Evolutionary conservation across 2,329 filamentous ascomycete species (phyloP).

Genomic region (Fusarium pininemorale): DNA sequence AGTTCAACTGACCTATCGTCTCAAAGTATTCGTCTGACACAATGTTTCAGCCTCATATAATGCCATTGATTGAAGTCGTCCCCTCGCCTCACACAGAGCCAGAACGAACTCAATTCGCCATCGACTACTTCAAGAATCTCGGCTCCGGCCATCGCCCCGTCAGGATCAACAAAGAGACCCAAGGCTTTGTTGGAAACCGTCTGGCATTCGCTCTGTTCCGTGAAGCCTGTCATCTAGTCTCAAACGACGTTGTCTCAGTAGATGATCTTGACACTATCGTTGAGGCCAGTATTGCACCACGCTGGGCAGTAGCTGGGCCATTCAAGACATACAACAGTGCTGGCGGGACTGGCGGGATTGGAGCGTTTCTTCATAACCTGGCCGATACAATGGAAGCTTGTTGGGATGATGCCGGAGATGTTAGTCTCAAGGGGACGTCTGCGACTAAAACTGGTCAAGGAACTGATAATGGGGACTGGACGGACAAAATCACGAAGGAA

Average conservation of each 20-base stretch:
- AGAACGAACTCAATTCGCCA: conserved; percentile 15
- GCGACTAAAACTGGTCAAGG: background rate
- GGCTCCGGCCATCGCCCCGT: conserved; percentile 27
- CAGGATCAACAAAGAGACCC: conserved; percentile 29
- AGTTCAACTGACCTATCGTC: fast-evolving
- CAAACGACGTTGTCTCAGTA: conserved; percentile 28
- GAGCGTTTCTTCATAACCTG: conserved; percentile 29
- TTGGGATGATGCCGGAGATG: conserved; percentile 20
- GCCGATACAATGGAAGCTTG: conserved; percentile 25
- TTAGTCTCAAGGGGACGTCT: conserved; percentile 15
- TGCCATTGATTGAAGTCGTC: conserved; percentile 33
- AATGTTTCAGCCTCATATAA: conserved; percentile 15
- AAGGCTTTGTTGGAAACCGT: conserved; percentile 29
- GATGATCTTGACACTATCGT: conserved; percentile 45
- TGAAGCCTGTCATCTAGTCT: conserved; percentile 23
- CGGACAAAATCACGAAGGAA: conserved; percentile 12
- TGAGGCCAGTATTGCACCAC: conserved; percentile 34
- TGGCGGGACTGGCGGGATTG: conserved; percentile 30
- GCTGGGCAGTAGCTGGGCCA: conserved; percentile 34
- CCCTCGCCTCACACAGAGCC: conserved; percentile 14
- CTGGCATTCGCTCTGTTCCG: conserved; percentile 27
- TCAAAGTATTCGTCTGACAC: background rate
- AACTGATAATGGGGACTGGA: conserved; percentile 1
- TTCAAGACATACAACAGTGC: conserved; percentile 38
- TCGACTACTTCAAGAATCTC: conserved; percentile 20